Evolutionary conservation across 1,139 yeast genomes (phyloP), one percentile per base, ranked within the genome.

Genomic region (Martiniozyma asiatica): DNA sequence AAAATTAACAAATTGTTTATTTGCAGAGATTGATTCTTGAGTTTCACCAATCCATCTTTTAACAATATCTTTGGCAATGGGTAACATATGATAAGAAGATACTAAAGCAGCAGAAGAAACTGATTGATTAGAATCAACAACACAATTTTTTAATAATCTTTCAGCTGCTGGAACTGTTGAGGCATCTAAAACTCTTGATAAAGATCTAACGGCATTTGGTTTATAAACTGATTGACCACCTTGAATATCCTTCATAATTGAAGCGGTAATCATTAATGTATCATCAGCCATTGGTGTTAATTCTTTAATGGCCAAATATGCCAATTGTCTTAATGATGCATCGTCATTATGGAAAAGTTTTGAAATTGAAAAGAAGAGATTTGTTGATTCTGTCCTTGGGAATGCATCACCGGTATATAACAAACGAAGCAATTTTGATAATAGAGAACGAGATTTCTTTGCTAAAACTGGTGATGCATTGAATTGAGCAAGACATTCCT

Each of bases 241-340:
- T 59, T 92, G 96, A 36, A 89, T 82, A 59, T 89, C 98, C 61
- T 87, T 87, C 96, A 89, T 92, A 49, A 89, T 87, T 14, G 95
- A 82, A 6, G 96, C 82, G 20, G 98, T 89, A 20, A 89, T 96
- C 97, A 89, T 92, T 56, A 89, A 71, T 33, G 84, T 84, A 58
- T 89, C 96, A 46, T 84, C 85, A 12, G 96, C 84, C 35, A 80
- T 71, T 12, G 76, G 59, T 26, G 89, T 71, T 40, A 89, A 68
- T 55, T 87, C 97, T 60, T 89, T 89, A 55, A 87, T 85, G 13
- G 96, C 87, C 53, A 89, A 65, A 51, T 89, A 89, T 20, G 87
- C 95, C 65, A 82, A 70, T 58, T 89, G 99, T 56, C 98, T 77
- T 52, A 89, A 69, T 2, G 94, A 71, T 22, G 80, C 76, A 53